A percentile compares a stretch with the other conserved stretches of the same genome.
phyloP scores from a whole-genome alignment of 2,329 filamentous ascomycete species.

The Hypoxylon sp. region DNA sequence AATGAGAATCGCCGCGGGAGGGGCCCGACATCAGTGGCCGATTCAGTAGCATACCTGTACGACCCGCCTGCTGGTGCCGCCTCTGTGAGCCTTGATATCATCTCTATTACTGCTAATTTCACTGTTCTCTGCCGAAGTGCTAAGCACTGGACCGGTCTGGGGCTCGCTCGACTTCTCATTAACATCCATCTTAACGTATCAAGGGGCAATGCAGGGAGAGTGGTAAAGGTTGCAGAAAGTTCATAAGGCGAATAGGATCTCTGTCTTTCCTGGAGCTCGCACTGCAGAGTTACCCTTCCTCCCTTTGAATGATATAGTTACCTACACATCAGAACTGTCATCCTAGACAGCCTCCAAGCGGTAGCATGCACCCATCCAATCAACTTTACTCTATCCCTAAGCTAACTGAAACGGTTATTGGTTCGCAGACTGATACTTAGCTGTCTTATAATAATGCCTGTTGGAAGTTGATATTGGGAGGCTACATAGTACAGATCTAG shows the following conservation, averaged over 20 bases:
- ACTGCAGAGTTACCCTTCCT: neutral
- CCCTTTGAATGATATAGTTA: neutral
- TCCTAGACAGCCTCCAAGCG: neutral
- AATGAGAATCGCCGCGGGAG: constrained; percentile 4
- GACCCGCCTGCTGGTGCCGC: constrained; percentile 22
- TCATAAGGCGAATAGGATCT: neutral
- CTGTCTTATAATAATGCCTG: neutral
- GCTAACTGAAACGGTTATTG: neutral
- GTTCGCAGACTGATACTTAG: neutral
- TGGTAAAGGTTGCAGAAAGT: too few species aligned
- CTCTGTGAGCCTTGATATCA: neutral
- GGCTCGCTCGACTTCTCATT: constrained; percentile 1
- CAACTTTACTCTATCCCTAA: neutral
- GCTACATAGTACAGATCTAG: neutral
- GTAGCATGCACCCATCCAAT: neutral
- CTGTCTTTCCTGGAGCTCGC: neutral
- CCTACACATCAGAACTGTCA: neutral
- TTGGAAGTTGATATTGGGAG: neutral
- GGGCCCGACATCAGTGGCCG: neutral
- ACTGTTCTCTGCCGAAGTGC: constrained; percentile 2
- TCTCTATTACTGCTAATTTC: constrained; percentile 8
- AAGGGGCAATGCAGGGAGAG: neutral
- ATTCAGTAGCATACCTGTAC: constrained; percentile 16
- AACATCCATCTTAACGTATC: constrained; percentile 4
- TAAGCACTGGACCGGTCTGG: neutral